phyloP scores from a whole-genome alignment of 2,329 filamentous ascomycete genomes.

The Colletotrichum kahawae region DNA sequence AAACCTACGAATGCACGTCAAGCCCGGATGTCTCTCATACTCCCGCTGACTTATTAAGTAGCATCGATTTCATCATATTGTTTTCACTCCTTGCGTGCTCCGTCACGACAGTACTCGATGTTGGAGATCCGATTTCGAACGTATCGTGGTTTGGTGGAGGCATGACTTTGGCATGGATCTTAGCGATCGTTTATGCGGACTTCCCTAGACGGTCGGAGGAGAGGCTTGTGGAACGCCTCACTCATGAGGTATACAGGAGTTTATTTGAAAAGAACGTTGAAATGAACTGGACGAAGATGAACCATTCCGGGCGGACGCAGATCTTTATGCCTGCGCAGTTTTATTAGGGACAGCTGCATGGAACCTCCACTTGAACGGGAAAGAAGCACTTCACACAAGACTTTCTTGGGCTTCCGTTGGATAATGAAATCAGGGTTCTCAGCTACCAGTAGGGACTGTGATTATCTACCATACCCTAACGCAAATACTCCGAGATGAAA shows the following conservation, averaged over 20 bases:
- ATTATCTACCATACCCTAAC: background rate
- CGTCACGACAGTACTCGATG: fast-evolving
- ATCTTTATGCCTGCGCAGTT: background rate
- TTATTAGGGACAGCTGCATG: background rate
- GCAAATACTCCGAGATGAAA: background rate
- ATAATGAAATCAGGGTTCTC: background rate
- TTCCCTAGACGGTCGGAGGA: background rate
- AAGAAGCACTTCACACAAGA: fast-evolving
- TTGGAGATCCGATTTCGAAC: background rate
- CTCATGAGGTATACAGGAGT: background rate
- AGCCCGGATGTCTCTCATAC: background rate
- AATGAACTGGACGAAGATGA: background rate
- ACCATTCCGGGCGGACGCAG: background rate
- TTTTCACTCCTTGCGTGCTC: background rate
- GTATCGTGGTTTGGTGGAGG: background rate
- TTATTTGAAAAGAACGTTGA: fast-evolving
- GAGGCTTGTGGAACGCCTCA: background rate
- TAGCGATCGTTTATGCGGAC: background rate
- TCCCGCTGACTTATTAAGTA: background rate
- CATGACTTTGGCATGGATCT: background rate
- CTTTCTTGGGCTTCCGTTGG: background rate
- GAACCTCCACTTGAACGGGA: too few relatives aligned
- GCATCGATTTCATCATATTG: background rate
- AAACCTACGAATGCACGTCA: background rate
- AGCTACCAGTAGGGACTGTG: background rate